A percentile compares a stretch with the other conserved stretches of the same genome.
Conservation (phyloP, 73 alveolate species). For the Paramecium sexaurelia region DNA sequence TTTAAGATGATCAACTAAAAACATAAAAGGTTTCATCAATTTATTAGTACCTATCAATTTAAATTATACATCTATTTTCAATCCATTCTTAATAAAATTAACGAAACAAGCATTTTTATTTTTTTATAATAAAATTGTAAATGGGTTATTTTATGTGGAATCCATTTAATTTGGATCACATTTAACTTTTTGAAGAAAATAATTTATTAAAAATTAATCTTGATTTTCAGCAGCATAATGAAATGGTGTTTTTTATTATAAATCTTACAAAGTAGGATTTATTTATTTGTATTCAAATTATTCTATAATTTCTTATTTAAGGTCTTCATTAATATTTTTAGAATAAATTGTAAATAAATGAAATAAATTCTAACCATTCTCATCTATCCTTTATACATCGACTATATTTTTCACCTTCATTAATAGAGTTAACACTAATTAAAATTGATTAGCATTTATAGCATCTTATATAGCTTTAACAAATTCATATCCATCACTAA, state of each 20-base stretch:
- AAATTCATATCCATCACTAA: slow-evolving; percentile 72
- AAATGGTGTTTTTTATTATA: neutral
- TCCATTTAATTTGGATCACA: neutral
- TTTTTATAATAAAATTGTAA: neutral
- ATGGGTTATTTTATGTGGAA: neutral
- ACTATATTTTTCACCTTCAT: slow-evolving; percentile 69
- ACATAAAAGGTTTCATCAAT: neutral
- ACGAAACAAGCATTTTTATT: neutral
- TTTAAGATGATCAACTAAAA: neutral
- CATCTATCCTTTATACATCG: slow-evolving; percentile 60
- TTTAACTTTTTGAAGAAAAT: neutral
- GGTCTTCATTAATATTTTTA: neutral
- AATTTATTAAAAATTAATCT: neutral
- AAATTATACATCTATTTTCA: neutral
- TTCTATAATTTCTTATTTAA: neutral
- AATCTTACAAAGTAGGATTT: neutral
- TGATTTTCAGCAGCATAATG: neutral
- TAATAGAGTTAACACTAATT: slow-evolving; percentile 72
- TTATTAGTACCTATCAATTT: neutral
- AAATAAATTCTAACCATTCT: slow-evolving; percentile 72
- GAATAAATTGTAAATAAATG: slow-evolving; percentile 58
- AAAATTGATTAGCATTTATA: slow-evolving; percentile 75
- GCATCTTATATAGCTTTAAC: slow-evolving; percentile 81
- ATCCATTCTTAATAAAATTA: neutral
- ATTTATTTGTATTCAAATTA: neutral